Base-by-base conservation (phyloP, 179 eudicot species). In the Monotropa hypopitys region DNA sequence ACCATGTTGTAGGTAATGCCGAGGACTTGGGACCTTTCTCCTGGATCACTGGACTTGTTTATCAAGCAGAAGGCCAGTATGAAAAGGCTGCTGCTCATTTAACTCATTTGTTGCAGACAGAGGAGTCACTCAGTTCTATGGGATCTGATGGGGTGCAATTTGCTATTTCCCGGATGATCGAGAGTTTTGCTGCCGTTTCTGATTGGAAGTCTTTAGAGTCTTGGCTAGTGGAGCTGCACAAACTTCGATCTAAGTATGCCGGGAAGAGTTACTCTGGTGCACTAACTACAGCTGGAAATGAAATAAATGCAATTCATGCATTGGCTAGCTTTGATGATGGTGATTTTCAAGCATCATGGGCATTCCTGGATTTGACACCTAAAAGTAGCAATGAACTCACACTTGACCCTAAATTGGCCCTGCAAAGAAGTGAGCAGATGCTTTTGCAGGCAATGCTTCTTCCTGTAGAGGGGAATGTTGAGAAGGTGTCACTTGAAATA, bases 391-490 rank as follows among this genome's bases (percentile, higher is more conserved):
- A 84, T 79, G 96, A 93, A 81, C 97, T 91, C 81, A 89, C 99
- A 32, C 94, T 93, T 71, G 97, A 96, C 88, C 99, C 99, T 59
- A 91, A 86, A 84, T 76, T 91, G 83, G 99, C 97, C 68, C 80
- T 96, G 86, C 98, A 90, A 82, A 90, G 99, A 86, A 96, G 99
- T 76, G 99, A 96, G 81, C 99, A 96, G 84, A 91, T 96, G 98
- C 96, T 96, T 80, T 89, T 96, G 86, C 99, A 96, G 86, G 97
- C 97, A 47, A 84, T 96, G 90, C 97, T 96, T 78, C 85, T 82
- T 82, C 88, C 88, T 70, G 47, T 40, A 70, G 99, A 90, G 82
- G 93, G 91, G 72, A 90, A 90, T 82, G 53, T 81, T 76, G 99
- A 96, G 57, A 83, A 86, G 56, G 89, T 89, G 61, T 85, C 83